These are phyloP conservation scores for Tylopilus rubrobrunneus DNA, from an alignment of 768 basidiomycete genomes.

Conservation along the genomic window DNA sequence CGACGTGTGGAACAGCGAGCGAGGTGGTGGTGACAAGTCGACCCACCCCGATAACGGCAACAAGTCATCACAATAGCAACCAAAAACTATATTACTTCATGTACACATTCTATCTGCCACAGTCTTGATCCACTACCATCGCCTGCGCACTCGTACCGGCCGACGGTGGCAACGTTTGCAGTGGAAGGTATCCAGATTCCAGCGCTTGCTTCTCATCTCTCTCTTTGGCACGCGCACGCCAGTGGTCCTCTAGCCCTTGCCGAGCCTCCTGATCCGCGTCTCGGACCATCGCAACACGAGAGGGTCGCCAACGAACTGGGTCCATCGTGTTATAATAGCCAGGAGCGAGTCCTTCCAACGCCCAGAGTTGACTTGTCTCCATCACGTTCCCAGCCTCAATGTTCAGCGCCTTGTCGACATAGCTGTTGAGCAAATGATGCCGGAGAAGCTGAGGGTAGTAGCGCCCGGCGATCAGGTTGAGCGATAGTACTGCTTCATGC, in stretches of 20 bases:
- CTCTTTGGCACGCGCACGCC: slow-evolving; percentile 28
- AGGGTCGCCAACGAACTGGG: slow-evolving; percentile 53
- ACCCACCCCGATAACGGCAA: slow-evolving; percentile 21
- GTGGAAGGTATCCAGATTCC: slow-evolving; percentile 13
- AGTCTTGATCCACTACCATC: slow-evolving; percentile 19
- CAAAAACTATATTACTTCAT: neutral
- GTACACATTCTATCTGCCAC: neutral
- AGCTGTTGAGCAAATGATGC: slow-evolving; percentile 54
- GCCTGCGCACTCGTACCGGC: neutral
- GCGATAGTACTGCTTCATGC: slow-evolving; percentile 61
- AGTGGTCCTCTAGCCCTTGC: slow-evolving; percentile 40
- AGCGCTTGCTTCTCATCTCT: slow-evolving; percentile 23
- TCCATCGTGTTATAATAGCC: slow-evolving; percentile 70
- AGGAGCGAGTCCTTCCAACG: slow-evolving; percentile 66
- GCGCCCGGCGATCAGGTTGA: slow-evolving; percentile 70
- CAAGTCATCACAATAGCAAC: slow-evolving; percentile 17
- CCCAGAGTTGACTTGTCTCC: slow-evolving; percentile 55
- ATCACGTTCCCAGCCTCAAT: slow-evolving; percentile 36
- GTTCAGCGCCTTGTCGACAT: slow-evolving; percentile 38
- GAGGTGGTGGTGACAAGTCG: slow-evolving; percentile 8
- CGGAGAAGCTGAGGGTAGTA: slow-evolving; percentile 73
- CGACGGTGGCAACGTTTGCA: slow-evolving; percentile 4
- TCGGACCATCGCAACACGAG: slow-evolving; percentile 53
- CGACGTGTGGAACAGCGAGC: slow-evolving; percentile 15
- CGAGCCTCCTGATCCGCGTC: slow-evolving; percentile 55